Conservation (phyloP, 140 eudicot species). For the Stevia rebaudiana region DNA sequence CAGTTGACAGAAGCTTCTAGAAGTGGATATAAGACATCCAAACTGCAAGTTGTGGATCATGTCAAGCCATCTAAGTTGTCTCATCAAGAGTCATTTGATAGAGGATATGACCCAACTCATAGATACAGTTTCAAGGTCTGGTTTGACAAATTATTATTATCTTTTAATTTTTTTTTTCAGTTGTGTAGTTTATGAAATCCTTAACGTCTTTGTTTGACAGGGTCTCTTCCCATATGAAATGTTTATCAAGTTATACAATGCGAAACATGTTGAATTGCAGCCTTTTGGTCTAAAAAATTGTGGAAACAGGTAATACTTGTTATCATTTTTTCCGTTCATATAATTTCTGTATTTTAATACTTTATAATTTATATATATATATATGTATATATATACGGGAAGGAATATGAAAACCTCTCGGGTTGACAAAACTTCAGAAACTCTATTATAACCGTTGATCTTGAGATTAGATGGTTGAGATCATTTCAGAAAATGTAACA, state of each 20-base stretch:
- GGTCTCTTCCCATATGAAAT: constrained; percentile 67
- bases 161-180: neutral
- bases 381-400: no score
- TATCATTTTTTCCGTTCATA: neutral
- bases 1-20: constrained; percentile 14
- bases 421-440: no score
- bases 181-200: neutral
- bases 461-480: no score
- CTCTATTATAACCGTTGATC: no score
- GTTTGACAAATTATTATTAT: constrained; percentile 7
- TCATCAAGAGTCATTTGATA: constrained; percentile 30
- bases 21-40: constrained; percentile 38
- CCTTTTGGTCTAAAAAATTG: constrained; percentile 81
- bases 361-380: no score
- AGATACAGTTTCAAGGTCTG: constrained; percentile 44
- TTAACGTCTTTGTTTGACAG: constrained; percentile 32
- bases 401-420: no score
- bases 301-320: constrained; percentile 74
- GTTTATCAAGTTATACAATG: constrained; percentile 71
- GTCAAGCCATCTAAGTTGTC: constrained; percentile 33
- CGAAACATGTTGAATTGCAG: constrained; percentile 52
- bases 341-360: no score
- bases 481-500: no score
- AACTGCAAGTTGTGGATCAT: constrained; percentile 47
- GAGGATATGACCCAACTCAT: constrained; percentile 30